Evolutionary conservation across 495 filamentous ascomycete species (phyloP), one percentile per base, ranked within the genome.

Genomic region (Neurospora sp.): DNA sequence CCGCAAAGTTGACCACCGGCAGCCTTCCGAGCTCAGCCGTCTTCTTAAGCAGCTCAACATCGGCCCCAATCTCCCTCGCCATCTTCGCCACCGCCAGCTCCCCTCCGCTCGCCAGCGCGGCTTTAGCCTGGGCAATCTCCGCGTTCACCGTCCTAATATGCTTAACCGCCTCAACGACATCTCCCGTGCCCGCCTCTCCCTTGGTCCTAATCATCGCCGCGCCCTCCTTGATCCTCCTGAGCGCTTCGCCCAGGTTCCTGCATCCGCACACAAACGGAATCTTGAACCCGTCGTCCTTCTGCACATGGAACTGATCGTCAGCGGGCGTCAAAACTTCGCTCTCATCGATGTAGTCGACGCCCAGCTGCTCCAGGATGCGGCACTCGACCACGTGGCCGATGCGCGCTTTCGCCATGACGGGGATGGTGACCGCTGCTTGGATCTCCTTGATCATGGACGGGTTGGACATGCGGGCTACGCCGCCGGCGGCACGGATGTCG

Each of bases 151-250:
- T 94, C 74, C 95, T 92, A 88, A 97, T 97, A 87, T 99, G 96
- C 82, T 91, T 90, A 37, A 98, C 96, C 49, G 96, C 96, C 85
- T 98, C 96, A 74, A 99, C 93, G 38, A 99, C 92, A 81, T 99
- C 96, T 54, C 96, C 96, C n/a, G 96, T 99, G 69, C 96, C 96
- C 42, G 96, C 96, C 83, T 99, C 96, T 49, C 96, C 96, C 87
- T 99, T 99, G 73, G 96, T 99, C 75, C 96, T 90, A 84, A 99
- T 98, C 96, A 99, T 98, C 41, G 96, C 95, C 16, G 96, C 96
- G 71, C 96, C 96, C 83, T 99, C 96, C 74, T 88, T 89, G 80
- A 99, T 97, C 62, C 96, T 89, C 62, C 96, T 87, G 74, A 99
- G 88, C 44, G 96, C 96, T 85, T 99, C 96, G 69, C 94, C 95